Base-by-base conservation (phyloP, 148 eudicot genomes). In the Tetragonia tetragonoides region DNA sequence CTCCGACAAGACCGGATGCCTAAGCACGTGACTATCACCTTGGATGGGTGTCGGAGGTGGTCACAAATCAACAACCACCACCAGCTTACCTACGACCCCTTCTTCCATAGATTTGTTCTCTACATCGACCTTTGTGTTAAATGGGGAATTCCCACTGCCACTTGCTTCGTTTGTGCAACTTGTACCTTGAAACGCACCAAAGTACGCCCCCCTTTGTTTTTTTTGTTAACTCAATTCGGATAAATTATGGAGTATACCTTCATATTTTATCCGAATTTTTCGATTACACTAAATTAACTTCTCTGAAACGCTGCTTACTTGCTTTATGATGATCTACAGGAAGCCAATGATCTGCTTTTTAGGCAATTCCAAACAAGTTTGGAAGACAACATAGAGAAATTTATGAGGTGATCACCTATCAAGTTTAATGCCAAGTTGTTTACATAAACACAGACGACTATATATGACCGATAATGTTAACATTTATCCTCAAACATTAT, bases 11-110 rank as follows among this genome's bases (percentile, higher is more conserved):
- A 75, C 7, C 20, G 49, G 21, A 63, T 63, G 39, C 81, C 81
- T 15, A 62, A 78, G 53, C 81, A 78, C 61, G 56, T 78, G 10
- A 41, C 73, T 5, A 5, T 78, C 5, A 34, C 61, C 3, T 78
- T 78, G 53, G 81, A 78, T 71, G 81, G 81, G 6, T 62, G n/a
- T 42, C 47, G 76, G 18, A 49, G 70, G 53, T 72, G 70, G 70
- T 7, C 23, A 16, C 61, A 47, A 63, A 21, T 12, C 46, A 34
- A 16, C 61, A 49, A 16, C 63, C 54, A 3, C 18, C n/a, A n/a
- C 70, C 53, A 66, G 53, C 40, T 78, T 0, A 38, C 18, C 41
- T 78, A 78, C 49, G 70, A 9, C 28, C 76, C 75, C 10, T 62
- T 71, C n/a, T 78, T 61, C 53, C 38, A 23, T 61, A 23, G 38